Conservation (phyloP, 2,329 filamentous ascomycete species). For the Talaromyces verruculosus region DNA sequence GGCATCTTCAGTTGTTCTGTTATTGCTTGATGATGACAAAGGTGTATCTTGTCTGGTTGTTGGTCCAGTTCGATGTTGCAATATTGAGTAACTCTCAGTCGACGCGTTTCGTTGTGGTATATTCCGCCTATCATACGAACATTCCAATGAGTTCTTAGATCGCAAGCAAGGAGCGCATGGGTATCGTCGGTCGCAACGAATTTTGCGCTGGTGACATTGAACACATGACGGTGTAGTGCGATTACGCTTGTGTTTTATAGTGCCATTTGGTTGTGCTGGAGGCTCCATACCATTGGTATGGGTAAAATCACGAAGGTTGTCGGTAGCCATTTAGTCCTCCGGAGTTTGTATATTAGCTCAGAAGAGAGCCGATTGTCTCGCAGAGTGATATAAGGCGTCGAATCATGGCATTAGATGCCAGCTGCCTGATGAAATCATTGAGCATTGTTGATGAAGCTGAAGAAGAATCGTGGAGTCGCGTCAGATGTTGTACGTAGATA, state of each 20-base stretch:
- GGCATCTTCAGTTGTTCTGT: not conserved
- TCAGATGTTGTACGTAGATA: not conserved
- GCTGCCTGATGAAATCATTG: not conserved
- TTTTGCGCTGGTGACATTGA: conserved; percentile 33
- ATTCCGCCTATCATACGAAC: conserved; percentile 24
- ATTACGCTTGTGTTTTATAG: conserved; percentile 29
- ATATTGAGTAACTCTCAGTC: not conserved
- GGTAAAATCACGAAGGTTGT: not conserved
- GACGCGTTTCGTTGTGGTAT: not conserved
- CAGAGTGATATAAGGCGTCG: not conserved
- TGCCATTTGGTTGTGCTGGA: not conserved
- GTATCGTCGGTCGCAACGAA: conserved; percentile 31
- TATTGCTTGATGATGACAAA: not conserved
- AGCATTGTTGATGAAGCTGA: not conserved
- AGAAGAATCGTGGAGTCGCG: not conserved
- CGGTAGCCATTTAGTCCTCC: not conserved
- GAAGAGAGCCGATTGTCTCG: not conserved
- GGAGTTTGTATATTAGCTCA: not conserved
- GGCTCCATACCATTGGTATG: not conserved
- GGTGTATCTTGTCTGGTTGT: not conserved
- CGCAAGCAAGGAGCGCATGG: conserved; percentile 32
- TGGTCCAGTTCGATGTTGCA: not conserved
- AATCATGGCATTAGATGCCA: not conserved
- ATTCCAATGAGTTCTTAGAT: conserved; percentile 25
- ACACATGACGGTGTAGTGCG: conserved; percentile 32